A percentile compares a stretch with the other conserved stretches of the same genome.
Conservation (phyloP, 768 basidiomycete species). For the Tylopilus vinaceipallidus region DNA sequence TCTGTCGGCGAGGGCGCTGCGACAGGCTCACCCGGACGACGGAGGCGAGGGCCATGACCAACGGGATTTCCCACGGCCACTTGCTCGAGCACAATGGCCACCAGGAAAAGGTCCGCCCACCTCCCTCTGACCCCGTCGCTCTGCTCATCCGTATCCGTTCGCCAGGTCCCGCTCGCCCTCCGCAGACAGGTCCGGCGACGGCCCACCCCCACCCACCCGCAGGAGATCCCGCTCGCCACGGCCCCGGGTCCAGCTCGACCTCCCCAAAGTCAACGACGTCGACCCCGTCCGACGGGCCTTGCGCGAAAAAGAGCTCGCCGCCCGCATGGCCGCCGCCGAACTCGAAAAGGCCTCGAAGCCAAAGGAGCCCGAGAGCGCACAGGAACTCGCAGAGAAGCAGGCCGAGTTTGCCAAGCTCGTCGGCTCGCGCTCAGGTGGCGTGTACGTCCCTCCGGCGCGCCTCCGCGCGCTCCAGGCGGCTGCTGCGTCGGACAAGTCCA, state of each 20-base stretch:
- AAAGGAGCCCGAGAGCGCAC: constrained; percentile 42
- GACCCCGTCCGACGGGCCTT: constrained; percentile 76
- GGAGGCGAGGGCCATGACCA: constrained; percentile 48
- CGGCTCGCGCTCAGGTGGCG: constrained; percentile 83
- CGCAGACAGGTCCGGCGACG: constrained; percentile 26
- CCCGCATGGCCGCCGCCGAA: constrained; percentile 65
- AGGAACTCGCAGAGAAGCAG: constrained; percentile 59
- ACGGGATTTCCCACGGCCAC: too few species aligned
- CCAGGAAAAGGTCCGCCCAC: constrained; percentile 42
- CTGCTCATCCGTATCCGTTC: background rate
- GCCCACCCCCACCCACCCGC: constrained; percentile 40
- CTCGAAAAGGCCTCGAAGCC: constrained; percentile 60
- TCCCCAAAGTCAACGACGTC: constrained; percentile 61
- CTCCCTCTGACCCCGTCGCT: background rate
- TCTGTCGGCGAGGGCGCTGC: background rate
- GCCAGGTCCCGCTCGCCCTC: constrained; percentile 51
- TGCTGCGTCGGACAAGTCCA: constrained; percentile 76
- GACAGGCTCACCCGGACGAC: constrained; percentile 48
- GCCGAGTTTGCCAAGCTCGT: constrained; percentile 90
- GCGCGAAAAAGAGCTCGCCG: constrained; percentile 77
- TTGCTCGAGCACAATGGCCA: too few species aligned
- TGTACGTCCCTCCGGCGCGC: constrained; percentile 95
- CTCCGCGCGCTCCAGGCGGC: constrained; percentile 87
- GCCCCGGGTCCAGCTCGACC: constrained; percentile 31
- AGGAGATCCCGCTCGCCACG: constrained; percentile 42